These are phyloP conservation scores for Rhynchospora tenuis DNA, from an alignment of 176 grass and related monocot species.

Conservation along the genomic window DNA sequence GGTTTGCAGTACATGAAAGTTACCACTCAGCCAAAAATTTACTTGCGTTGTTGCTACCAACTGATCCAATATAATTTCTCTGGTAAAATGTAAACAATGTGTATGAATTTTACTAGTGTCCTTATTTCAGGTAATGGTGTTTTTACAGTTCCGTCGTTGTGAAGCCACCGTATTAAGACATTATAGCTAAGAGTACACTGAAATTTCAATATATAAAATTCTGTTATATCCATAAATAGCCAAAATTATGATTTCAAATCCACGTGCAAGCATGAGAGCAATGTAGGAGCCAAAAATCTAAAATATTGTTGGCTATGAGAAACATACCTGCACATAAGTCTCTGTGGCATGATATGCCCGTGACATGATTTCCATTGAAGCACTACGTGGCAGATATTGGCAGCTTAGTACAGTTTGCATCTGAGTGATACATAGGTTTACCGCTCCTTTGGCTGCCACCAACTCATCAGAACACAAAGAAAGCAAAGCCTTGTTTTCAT, in stretches of 20 bases:
- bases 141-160: neutral
- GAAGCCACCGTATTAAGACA: neutral
- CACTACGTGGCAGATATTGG: slow-evolving; percentile 60
- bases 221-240: neutral
- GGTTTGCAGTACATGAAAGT: neutral
- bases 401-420: slow-evolving; percentile 86
- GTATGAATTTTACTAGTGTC: neutral
- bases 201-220: neutral
- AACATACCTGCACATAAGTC: slow-evolving; percentile 91
- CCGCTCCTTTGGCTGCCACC: slow-evolving; percentile 79
- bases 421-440: slow-evolving; percentile 69
- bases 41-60: neutral
- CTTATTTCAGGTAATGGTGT: neutral
- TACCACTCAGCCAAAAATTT: neutral
- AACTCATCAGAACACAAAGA: slow-evolving; percentile 78
- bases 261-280: neutral
- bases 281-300: neutral
- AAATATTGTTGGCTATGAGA: neutral
- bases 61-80: neutral
- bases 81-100: neutral
- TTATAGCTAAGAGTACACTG: neutral
- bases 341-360: slow-evolving; percentile 89
- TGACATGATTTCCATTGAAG: slow-evolving; percentile 86
- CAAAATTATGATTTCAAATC: neutral
- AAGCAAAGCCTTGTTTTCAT: slow-evolving; percentile 72